Conservation (phyloP, 495 filamentous ascomycete species). For the Chaetomium cochliodes region DNA sequence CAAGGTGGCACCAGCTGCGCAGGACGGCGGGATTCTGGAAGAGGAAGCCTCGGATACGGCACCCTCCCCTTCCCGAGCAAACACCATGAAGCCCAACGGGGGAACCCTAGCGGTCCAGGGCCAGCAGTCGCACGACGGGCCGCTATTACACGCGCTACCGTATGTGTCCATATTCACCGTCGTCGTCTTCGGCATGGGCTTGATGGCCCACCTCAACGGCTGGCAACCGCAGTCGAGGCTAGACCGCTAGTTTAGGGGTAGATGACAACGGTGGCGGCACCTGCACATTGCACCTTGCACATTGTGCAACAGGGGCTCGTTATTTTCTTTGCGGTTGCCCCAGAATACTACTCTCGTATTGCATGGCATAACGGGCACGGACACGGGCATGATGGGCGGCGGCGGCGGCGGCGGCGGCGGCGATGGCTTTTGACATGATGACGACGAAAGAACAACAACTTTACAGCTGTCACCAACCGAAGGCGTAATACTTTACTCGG, state of each 20-base stretch:
- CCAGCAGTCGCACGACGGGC: conserved; percentile 35
- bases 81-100: conserved; percentile 44
- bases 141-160: conserved; percentile 66
- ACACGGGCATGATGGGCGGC: neutral
- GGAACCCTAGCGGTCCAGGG: conserved; percentile 28
- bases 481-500: conserved; percentile 8
- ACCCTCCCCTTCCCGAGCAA: conserved; percentile 40
- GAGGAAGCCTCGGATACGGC: conserved; percentile 12
- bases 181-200: conserved; percentile 79
- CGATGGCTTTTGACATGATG: conserved; percentile 13
- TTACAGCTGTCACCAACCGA: neutral
- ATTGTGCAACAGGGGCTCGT: neutral
- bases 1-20: conserved; percentile 1
- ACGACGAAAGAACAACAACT: conserved; percentile 12
- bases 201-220: conserved; percentile 94
- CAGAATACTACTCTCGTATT: neutral
- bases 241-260: conserved; percentile 18
- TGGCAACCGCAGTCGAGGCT: conserved; percentile 58
- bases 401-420: neutral
- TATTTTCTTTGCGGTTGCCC: neutral
- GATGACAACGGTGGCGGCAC: neutral
- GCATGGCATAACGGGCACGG: neutral
- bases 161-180: conserved; percentile 88
- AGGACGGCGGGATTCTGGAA: conserved; percentile 23
- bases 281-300: no score